Evolutionary conservation across 2,329 filamentous ascomycete genomes (phyloP).

Genomic region (Lecanicillium sp.): DNA sequence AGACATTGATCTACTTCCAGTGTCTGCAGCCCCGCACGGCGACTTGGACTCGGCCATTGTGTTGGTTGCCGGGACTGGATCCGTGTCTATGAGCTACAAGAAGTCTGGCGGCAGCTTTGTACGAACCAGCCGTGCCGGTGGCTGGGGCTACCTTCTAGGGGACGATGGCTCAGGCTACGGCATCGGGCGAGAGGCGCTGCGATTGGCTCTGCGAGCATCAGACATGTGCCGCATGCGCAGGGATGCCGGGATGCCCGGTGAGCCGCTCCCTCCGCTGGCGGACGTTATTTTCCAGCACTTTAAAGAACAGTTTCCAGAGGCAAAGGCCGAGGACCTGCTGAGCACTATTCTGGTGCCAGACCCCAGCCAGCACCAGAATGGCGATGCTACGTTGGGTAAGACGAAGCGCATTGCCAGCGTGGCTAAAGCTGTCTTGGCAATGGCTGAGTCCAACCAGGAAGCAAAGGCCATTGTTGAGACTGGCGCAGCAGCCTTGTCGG

Average conservation of each 20-base stretch:
- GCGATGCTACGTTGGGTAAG: conserved; percentile 7
- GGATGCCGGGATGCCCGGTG: neutral
- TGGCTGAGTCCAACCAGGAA: conserved; percentile 10
- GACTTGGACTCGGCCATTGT: conserved; percentile 20
- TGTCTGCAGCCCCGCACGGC: conserved; percentile 13
- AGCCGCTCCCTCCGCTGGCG: conserved; percentile 7
- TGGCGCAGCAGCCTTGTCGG: conserved; percentile 12
- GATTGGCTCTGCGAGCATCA: conserved; percentile 20
- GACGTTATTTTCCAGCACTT: conserved; percentile 13
- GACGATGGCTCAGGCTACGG: conserved; percentile 35
- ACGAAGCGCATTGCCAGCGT: conserved; percentile 13
- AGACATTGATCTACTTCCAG: conserved; percentile 31
- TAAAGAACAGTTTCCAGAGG: conserved; percentile 7
- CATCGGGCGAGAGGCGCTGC: conserved; percentile 28
- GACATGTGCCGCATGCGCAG: conserved; percentile 16
- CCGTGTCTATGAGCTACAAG: conserved; percentile 31
- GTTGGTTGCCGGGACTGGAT: conserved; percentile 34
- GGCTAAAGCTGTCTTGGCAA: conserved; percentile 12
- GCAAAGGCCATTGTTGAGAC: conserved; percentile 12
- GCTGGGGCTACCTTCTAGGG: conserved; percentile 35
- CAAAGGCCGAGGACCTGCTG: conserved; percentile 12
- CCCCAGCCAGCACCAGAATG: conserved; percentile 1
- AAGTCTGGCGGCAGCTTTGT: conserved; percentile 13
- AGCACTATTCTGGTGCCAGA: conserved; percentile 12
- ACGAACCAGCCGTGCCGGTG: conserved; percentile 27